A percentile compares a stretch with the other conserved stretches of the same genome.
Conservation (phyloP, 1,139 yeast genomes). For the Geotrichum phurueaensis region DNA sequence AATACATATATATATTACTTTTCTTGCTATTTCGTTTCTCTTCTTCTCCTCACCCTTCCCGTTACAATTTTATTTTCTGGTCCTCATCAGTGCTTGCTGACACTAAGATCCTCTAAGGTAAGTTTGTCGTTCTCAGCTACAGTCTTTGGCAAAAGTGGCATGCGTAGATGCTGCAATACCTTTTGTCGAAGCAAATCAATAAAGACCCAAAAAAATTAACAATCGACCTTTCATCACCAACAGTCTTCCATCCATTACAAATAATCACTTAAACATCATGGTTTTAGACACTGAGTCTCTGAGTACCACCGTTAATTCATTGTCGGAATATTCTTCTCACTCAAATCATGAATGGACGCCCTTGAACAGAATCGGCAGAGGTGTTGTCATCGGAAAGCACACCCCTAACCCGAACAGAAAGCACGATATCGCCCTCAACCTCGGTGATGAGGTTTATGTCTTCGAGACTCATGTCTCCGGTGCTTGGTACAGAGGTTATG, state of each 20-base stretch:
- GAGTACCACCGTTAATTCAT: not conserved
- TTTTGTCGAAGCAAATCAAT: not conserved
- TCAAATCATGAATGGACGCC: slow-evolving; percentile 41
- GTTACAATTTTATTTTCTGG: not conserved
- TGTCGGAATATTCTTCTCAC: slow-evolving; percentile 5
- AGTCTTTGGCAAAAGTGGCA: not conserved
- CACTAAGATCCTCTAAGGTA: not conserved
- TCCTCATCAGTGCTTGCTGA: not conserved
- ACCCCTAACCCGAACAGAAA: slow-evolving; percentile 20
- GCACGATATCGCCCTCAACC: slow-evolving; percentile 41
- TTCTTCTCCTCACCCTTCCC: not conserved
- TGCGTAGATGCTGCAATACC: not conserved
- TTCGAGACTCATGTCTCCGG: slow-evolving; percentile 57
- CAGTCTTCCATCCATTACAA: not conserved
- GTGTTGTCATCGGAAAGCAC: slow-evolving; percentile 29
- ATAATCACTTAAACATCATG: not conserved
- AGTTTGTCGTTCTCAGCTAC: not conserved
- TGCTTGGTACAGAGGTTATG: slow-evolving; percentile 79
- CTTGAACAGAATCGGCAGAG: slow-evolving; percentile 28
- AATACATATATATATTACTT: no score
- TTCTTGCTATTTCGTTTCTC: not conserved
- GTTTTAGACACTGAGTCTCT: slow-evolving; percentile 2
- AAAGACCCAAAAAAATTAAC: not conserved
- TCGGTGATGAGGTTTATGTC: slow-evolving; percentile 76
- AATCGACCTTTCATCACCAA: not conserved